phyloP scores from a whole-genome alignment of 768 basidiomycete genomes.

The Psilocybe sp. region DNA sequence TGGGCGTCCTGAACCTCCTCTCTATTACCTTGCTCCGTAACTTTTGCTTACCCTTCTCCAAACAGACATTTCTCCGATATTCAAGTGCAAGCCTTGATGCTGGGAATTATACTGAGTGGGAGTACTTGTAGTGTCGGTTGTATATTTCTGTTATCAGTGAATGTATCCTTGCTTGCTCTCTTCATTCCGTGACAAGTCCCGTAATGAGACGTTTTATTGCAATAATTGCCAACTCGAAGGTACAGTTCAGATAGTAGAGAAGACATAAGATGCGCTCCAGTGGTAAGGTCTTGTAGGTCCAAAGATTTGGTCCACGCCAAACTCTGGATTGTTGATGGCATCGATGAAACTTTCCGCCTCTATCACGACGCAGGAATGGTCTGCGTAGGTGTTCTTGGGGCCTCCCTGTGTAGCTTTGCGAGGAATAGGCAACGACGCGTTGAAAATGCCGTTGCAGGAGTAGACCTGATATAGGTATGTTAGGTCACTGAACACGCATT shows the following conservation, averaged over 20 bases:
- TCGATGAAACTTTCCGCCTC: conserved; percentile 44
- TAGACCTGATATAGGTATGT: conserved; percentile 28
- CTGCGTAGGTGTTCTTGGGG: conserved; percentile 26
- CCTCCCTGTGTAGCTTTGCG: conserved; percentile 43
- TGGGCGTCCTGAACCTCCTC: conserved; percentile 43
- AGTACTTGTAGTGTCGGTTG: too few relatives aligned
- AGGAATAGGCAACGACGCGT: conserved; percentile 32
- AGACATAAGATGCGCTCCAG: conserved; percentile 40
- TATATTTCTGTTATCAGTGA: too few relatives aligned
- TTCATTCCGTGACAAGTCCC: too few relatives aligned
- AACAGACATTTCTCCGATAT: not conserved
- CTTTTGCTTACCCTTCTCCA: not conserved
- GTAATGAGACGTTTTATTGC: too few relatives aligned
- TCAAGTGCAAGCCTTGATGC: not conserved
- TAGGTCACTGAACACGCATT: not conserved
- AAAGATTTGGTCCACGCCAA: conserved; percentile 41
- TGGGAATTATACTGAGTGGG: too few relatives aligned
- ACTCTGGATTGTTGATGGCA: conserved; percentile 47
- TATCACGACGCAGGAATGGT: conserved; percentile 42
- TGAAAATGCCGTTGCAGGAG: conserved; percentile 38
- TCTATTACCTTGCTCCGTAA: not conserved
- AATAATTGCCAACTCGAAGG: not conserved
- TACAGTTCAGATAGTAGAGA: conserved; percentile 23
- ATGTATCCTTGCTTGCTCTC: not conserved
- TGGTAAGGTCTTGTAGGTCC: conserved; percentile 32